phyloP scores from a whole-genome alignment of 257 asterid species.

The Misopates orontium region DNA sequence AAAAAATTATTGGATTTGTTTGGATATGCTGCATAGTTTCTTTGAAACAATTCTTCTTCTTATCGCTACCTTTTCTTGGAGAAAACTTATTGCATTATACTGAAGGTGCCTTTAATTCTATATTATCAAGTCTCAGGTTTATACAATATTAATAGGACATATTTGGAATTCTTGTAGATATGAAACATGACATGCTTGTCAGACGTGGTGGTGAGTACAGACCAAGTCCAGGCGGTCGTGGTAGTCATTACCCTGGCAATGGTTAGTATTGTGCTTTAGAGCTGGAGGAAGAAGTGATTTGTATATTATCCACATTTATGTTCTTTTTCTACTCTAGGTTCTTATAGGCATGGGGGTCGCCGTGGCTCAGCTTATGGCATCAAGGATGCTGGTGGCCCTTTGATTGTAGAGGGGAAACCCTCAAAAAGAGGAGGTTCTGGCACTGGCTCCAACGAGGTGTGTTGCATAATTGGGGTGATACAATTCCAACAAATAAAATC shows the following conservation, averaged over 20 bases:
- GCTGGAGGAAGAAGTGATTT: slow-evolving; percentile 12
- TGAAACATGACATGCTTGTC: slow-evolving; percentile 42
- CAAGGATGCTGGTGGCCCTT: slow-evolving; percentile 64
- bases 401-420: slow-evolving; percentile 60
- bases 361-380: slow-evolving; percentile 56
- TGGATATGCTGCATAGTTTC: slow-evolving; percentile 10
- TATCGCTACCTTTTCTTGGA: neutral
- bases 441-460: slow-evolving; percentile 68
- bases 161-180: slow-evolving; percentile 55
- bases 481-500: neutral
- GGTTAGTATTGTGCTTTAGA: slow-evolving; percentile 49
- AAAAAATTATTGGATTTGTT: slow-evolving; percentile 19
- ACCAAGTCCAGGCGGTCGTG: slow-evolving; percentile 55
- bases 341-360: slow-evolving; percentile 66
- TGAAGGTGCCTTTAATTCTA: neutral
- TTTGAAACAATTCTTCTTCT: slow-evolving; percentile 21
- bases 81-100: slow-evolving; percentile 2
- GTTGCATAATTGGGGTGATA: slow-evolving; percentile 26
- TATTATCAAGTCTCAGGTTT: slow-evolving; percentile 6
- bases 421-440: slow-evolving; percentile 65
- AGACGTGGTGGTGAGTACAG: slow-evolving; percentile 57
- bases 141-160: slow-evolving; percentile 20
- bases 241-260: slow-evolving; percentile 58
- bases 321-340: slow-evolving; percentile 47
- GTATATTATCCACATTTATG: slow-evolving; percentile 16